phyloP scores from a whole-genome alignment of 768 basidiomycete species.

The Russula emetica region DNA sequence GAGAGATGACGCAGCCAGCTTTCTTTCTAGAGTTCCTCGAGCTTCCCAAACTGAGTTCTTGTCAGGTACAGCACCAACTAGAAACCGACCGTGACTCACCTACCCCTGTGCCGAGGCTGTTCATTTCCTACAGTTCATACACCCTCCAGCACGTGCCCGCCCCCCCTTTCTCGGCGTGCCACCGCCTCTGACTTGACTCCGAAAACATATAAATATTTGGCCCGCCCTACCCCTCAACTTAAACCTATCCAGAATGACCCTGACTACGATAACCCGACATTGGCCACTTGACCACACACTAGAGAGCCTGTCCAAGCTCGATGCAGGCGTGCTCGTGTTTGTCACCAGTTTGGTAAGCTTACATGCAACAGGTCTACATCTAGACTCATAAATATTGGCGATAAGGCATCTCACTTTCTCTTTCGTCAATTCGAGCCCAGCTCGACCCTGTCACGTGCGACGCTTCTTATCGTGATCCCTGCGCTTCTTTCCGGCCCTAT shows the following conservation, averaged over 20 bases:
- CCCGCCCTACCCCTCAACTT: neutral
- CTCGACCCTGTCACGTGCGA: neutral
- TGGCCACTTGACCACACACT: neutral
- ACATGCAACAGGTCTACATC: neutral
- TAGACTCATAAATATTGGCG: neutral
- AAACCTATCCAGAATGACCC: constrained; percentile 36
- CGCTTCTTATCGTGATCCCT: constrained; percentile 10
- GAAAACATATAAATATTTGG: neutral
- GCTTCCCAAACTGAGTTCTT: neutral
- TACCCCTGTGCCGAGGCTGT: neutral
- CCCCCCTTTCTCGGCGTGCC: neutral
- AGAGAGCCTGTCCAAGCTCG: neutral
- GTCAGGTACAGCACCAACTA: neutral
- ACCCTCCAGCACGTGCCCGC: neutral
- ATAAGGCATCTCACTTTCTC: constrained; percentile 3
- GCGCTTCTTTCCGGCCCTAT: constrained; percentile 12
- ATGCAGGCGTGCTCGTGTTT: neutral
- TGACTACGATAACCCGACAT: neutral
- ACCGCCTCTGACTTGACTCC: too few relatives aligned
- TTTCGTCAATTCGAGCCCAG: constrained; percentile 17
- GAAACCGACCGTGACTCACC: neutral
- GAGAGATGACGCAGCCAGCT: too few relatives aligned
- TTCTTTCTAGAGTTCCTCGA: too few relatives aligned
- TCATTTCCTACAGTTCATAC: neutral
- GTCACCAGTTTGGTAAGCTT: constrained; percentile 9